A percentile compares a stretch with the other conserved stretches of the same genome.
phyloP scores from a whole-genome alignment of 345 rosid species.

The Ceriops zippeliana region DNA sequence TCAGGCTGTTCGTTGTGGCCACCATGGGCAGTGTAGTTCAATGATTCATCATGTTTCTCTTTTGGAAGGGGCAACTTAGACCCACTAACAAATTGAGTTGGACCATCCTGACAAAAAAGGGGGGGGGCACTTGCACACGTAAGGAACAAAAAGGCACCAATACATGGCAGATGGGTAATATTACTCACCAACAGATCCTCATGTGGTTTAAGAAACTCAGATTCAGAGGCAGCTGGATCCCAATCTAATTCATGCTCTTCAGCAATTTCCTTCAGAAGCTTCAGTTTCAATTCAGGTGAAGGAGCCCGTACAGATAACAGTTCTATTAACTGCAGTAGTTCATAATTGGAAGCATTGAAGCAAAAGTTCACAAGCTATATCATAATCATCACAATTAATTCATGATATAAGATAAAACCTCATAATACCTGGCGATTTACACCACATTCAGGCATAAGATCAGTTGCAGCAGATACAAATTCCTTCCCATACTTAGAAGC shows the following conservation, averaged over 20 bases:
- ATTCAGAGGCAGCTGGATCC: constrained; percentile 87
- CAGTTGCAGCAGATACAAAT: constrained; percentile 86
- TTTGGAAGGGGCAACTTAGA: constrained; percentile 66
- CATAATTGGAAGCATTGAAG: constrained; percentile 3
- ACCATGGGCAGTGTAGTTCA: constrained; percentile 30
- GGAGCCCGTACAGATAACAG: constrained; percentile 88
- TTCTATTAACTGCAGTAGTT: constrained; percentile 66
- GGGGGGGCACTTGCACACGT: constrained; percentile 2
- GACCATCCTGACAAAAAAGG: constrained; percentile 56
- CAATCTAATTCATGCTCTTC: constrained; percentile 91
- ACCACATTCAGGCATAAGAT: constrained; percentile 92
- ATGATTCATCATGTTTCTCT: constrained; percentile 57
- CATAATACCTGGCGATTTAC: constrained; percentile 85
- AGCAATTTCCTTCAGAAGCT: constrained; percentile 91
- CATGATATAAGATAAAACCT: constrained; percentile 3
- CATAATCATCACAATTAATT: constrained; percentile 2
- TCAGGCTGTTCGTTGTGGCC: constrained; percentile 39
- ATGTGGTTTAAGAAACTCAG: constrained; percentile 73
- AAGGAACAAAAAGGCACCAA: constrained; percentile 22
- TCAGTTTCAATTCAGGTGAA: constrained; percentile 63
- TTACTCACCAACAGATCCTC: constrained; percentile 84
- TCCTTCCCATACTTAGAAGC: constrained; percentile 82
- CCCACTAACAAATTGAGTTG: constrained; percentile 66
- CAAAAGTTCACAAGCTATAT: neutral
- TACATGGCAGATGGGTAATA: neutral